Conservation (phyloP, 2,329 filamentous ascomycete species). For the Lachnum nothofagi region DNA sequence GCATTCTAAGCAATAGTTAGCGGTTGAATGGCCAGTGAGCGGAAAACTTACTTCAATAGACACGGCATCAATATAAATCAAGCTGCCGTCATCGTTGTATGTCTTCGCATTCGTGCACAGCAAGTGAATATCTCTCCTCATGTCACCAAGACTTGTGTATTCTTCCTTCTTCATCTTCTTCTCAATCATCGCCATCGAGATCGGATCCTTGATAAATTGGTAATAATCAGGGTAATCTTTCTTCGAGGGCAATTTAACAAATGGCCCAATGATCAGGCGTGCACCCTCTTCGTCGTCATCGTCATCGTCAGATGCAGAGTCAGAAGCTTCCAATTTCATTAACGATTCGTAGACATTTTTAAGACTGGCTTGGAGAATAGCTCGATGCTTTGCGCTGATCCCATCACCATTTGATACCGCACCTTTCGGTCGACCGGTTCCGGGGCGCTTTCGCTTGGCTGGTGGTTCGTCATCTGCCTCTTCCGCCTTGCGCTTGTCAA, state of each 20-base stretch:
- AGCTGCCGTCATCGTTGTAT: slow-evolving; percentile 93
- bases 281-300: slow-evolving; percentile 53
- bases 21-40: neutral
- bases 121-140: slow-evolving; percentile 75
- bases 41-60: slow-evolving; percentile 72
- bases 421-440: slow-evolving; percentile 62
- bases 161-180: slow-evolving; percentile 95
- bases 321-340: slow-evolving; percentile 75
- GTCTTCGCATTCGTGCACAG: slow-evolving; percentile 88
- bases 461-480: slow-evolving; percentile 67
- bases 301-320: slow-evolving; percentile 41
- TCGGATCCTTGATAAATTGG: slow-evolving; percentile 82
- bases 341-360: slow-evolving; percentile 72
- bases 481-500: slow-evolving; percentile 81
- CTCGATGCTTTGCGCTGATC: slow-evolving; percentile 64
- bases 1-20: slow-evolving; percentile 48
- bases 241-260: slow-evolving; percentile 85
- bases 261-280: slow-evolving; percentile 86
- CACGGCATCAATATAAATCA: slow-evolving; percentile 88
- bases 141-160: slow-evolving; percentile 74
- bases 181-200: slow-evolving; percentile 93
- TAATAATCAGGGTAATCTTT: slow-evolving; percentile 94
- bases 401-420: slow-evolving; percentile 44
- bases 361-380: slow-evolving; percentile 73
- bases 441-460: slow-evolving; percentile 71